Percentiles rank a stretch among this genome's conserved stretches.
Evolutionary conservation across 139 green algal genomes (phyloP).

Genomic region (Haematococcus sp.): DNA sequence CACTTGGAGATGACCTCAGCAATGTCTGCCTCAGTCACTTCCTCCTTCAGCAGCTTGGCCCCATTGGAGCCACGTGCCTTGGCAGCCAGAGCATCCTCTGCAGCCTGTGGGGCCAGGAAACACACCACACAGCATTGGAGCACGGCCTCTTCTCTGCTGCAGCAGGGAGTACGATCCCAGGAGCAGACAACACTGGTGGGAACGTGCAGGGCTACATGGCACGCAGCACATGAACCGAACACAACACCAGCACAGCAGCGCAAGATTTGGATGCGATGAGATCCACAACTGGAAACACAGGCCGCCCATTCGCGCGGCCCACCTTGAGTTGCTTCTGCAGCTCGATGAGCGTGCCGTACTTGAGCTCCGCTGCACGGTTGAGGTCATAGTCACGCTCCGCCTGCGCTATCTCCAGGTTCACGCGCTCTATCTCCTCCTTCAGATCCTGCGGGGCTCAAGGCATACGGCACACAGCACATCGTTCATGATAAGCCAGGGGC

Average conservation of each 20-base stretch:
- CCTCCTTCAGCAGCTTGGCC: conserved; percentile 88
- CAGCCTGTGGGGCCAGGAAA: conserved; percentile 14
- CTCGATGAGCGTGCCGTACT: conserved; percentile 93
- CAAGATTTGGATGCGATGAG: too few species aligned
- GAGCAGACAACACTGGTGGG: too few species aligned
- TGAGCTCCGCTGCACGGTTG: conserved; percentile 93
- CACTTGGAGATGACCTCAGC: conserved; percentile 92
- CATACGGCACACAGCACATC: too few species aligned
- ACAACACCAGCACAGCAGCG: too few species aligned
- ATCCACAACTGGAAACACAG: background rate
- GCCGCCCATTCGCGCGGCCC: background rate
- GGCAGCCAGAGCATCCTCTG: conserved; percentile 61
- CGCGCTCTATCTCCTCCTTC: conserved; percentile 93
- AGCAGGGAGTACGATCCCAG: too few species aligned
- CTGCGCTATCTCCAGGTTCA: conserved; percentile 75
- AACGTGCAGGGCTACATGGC: too few species aligned
- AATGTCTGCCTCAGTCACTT: conserved; percentile 96
- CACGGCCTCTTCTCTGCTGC: too few species aligned
- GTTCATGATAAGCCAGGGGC: too few species aligned
- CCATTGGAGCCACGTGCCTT: conserved; percentile 34
- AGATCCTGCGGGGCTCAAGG: conserved; percentile 48
- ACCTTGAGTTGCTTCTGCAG: conserved; percentile 85
- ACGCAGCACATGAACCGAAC: too few species aligned
- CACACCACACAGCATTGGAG: too few species aligned
- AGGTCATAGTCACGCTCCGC: conserved; percentile 96